Evolutionary conservation across 192 early-diverging fungal species (phyloP).

Genomic region (Spizellomyces punctatus): DNA sequence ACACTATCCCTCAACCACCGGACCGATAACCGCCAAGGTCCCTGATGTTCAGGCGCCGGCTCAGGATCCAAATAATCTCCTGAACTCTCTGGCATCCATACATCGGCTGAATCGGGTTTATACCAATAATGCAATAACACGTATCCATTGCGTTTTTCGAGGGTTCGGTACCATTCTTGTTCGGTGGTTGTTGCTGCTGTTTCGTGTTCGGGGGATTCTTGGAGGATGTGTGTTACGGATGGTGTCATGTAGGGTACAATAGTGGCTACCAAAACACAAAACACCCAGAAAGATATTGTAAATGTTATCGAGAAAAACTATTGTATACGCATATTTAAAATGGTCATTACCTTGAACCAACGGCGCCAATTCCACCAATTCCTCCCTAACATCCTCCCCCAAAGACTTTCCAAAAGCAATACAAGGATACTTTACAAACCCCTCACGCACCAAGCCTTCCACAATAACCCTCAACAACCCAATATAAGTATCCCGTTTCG

Average conservation of each 20-base stretch:
- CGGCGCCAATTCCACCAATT: constrained; percentile 17
- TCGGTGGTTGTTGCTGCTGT: not conserved
- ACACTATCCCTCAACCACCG: constrained; percentile 79
- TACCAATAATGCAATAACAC: constrained; percentile 40
- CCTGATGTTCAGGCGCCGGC: constrained; percentile 60
- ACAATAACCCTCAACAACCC: constrained; percentile 6
- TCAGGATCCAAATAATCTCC: constrained; percentile 38
- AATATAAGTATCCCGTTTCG: not conserved
- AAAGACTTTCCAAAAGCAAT: constrained; percentile 10
- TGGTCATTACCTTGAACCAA: not conserved
- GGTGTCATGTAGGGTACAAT: constrained; percentile 18
- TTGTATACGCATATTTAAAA: too few species aligned
- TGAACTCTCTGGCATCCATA: constrained; percentile 25
- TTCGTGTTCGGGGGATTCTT: not conserved
- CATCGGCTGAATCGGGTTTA: constrained; percentile 32
- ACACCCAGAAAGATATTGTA: too few species aligned
- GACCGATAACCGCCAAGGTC: constrained; percentile 68
- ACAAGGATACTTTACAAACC: constrained; percentile 6
- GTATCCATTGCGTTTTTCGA: constrained; percentile 32
- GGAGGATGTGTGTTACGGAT: constrained; percentile 30
- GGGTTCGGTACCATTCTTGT: constrained; percentile 33
- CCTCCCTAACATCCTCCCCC: not conserved
- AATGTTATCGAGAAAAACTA: too few species aligned
- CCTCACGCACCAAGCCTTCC: not conserved
- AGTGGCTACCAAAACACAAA: too few species aligned